Percentiles rank a stretch among this genome's conserved stretches.
These are phyloP conservation scores for Lycium ferocissimum DNA, from an alignment of 257 asterid genomes.

Conservation along the genomic window DNA sequence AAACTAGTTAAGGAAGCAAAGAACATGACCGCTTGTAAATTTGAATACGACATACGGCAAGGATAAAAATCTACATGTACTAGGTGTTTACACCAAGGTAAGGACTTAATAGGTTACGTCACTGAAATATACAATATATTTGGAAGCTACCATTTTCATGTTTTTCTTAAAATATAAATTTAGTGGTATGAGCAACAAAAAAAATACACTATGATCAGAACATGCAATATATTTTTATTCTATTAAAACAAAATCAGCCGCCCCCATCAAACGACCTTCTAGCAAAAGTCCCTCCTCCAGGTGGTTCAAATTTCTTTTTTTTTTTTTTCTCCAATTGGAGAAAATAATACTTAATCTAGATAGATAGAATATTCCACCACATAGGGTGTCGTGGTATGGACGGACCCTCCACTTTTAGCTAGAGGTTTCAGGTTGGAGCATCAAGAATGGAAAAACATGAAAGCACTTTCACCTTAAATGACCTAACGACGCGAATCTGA, in stretches of 20 bases:
- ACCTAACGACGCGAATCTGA: not conserved
- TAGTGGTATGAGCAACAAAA: too few relatives aligned
- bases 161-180: too few relatives aligned
- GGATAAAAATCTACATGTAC: too few relatives aligned
- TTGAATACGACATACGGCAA: not conserved
- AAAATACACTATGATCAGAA: too few relatives aligned
- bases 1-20: slow-evolving; percentile 3
- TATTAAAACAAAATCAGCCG: slow-evolving; percentile 4
- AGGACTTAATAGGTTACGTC: not conserved
- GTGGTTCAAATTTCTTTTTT: not conserved
- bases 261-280: not conserved
- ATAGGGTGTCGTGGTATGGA: not conserved
- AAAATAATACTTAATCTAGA: not conserved
- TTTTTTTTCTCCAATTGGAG: not conserved
- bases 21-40: not conserved
- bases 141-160: not conserved
- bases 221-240: too few relatives aligned
- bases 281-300: not conserved
- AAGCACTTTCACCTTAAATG: too few relatives aligned
- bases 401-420: not conserved
- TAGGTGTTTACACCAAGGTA: too few relatives aligned
- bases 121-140: not conserved
- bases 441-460: not conserved
- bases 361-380: not conserved
- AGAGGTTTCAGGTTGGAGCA: not conserved